Evolutionary conservation across 1,284 basidiomycete genomes (phyloP), one percentile per base, ranked within the genome.

Genomic region (Porodaedalea pini): DNA sequence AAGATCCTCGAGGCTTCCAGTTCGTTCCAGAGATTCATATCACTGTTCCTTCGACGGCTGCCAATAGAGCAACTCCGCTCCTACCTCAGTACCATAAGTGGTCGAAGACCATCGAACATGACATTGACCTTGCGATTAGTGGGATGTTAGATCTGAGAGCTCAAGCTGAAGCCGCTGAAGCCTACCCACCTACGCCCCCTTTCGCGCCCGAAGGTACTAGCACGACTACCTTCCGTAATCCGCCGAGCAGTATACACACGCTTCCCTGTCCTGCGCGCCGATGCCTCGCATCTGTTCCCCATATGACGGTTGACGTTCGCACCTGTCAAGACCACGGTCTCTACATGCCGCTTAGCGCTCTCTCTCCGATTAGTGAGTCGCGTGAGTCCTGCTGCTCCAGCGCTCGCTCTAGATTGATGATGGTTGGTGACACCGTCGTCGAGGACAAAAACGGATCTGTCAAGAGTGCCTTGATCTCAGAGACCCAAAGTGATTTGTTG

Each of bases 1-100:
- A 23, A 6, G 19, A 6, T 23, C 49, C 5, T 27, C 11, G 27
- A 8, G 11, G 17, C 23, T 10, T 29, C 3, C 39, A 31, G 37
- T 15, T 34, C 7, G 21, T 47, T n/a, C 51, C 51, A 25, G 51
- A 52, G 27, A 52, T 52, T 15, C 51, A 25, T 17, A 41, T 52
- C n/a, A 52, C 51, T 15, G 51, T 52, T 3, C 49, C 49, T 34
- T 27, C 49, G 4, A 29, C 31, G 19, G 27, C 37, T 17, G 25
- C 13, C 37, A 13, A 40, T 17, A 11, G 23, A 43, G 19, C 19
- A 41, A 27, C 2, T 31, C 27, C 39, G 13, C 8, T 21, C 39
- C n/a, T 52, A 7, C 36, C 39, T 29, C 45, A 47, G 7, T 8
- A 41, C 23, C 51, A 37, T 3, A 21, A 23, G 13, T 52, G 51